Conservation (phyloP, 257 asterid species). For the Cordia subcordata region DNA sequence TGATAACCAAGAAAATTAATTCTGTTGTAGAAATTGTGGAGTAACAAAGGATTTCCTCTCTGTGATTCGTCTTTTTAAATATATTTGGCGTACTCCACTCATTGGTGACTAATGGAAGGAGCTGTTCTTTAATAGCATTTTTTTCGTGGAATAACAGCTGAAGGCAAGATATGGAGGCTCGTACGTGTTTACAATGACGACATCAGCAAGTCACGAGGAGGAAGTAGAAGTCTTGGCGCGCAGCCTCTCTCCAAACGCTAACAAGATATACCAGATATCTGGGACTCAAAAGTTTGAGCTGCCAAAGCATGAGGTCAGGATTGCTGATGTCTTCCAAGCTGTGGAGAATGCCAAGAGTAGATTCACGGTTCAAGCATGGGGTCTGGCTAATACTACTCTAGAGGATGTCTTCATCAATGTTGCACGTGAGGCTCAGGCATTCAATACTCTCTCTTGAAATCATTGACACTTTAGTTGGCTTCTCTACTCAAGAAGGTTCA, state of each 20-base stretch:
- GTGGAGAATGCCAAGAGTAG: constrained; percentile 78
- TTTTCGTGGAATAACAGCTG: constrained; percentile 39
- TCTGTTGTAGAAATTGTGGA: too few species aligned
- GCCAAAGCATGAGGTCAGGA: constrained; percentile 74
- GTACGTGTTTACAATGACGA: constrained; percentile 86
- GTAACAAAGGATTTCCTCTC: too few species aligned
- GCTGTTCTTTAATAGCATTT: background rate
- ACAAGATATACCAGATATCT: constrained; percentile 73
- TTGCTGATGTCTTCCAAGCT: constrained; percentile 81
- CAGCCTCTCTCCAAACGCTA: constrained; percentile 59
- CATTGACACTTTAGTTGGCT: background rate
- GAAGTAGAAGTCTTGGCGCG: constrained; percentile 65
- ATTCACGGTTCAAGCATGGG: constrained; percentile 93
- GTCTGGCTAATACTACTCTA: constrained; percentile 83
- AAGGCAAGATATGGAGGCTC: constrained; percentile 95
- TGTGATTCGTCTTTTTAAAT: too few species aligned
- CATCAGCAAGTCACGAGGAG: constrained; percentile 59
- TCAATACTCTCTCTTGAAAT: constrained; percentile 34
- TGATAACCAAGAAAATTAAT: too few species aligned
- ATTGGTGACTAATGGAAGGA: too few species aligned
- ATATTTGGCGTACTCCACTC: too few species aligned
- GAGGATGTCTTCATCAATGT: constrained; percentile 96
- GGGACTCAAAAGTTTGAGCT: constrained; percentile 94
- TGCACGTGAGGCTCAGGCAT: constrained; percentile 73
- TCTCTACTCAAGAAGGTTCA: too few species aligned